A percentile compares a stretch with the other conserved stretches of the same genome.
Evolutionary conservation across 2,329 filamentous ascomycete genomes (phyloP).

Genomic region (Botrytis byssoidea): DNA sequence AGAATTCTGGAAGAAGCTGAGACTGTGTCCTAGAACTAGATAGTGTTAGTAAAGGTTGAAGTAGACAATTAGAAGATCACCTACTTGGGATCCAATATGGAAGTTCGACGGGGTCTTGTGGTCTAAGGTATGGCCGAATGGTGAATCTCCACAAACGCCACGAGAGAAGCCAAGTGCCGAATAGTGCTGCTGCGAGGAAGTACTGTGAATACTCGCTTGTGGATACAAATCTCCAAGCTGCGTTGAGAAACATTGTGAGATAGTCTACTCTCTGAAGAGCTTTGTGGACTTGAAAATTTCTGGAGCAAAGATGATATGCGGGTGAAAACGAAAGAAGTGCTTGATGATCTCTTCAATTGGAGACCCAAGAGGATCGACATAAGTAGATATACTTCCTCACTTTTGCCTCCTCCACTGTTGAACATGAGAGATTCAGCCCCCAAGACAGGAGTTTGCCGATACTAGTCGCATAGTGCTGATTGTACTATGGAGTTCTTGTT

Average conservation of each 20-base stretch:
- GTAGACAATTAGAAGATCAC: not conserved
- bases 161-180: conserved; percentile 1
- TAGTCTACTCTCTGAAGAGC: not conserved
- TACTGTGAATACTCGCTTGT: not conserved
- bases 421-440: not conserved
- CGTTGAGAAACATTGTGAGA: not conserved
- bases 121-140: conserved; percentile 9
- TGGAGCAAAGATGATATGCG: not conserved
- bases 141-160: conserved; percentile 20
- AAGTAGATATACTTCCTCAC: conserved; percentile 2
- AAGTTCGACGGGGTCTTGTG: conserved; percentile 14
- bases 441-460: not conserved
- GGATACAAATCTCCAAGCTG: conserved; percentile 2
- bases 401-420: not conserved
- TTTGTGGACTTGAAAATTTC: not conserved
- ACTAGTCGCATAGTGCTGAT: not conserved
- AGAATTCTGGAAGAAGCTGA: conserved; percentile 11
- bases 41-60: not conserved
- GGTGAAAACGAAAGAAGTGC: not conserved
- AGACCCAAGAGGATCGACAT: not conserved
- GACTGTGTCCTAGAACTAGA: not conserved
- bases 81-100: conserved; percentile 22
- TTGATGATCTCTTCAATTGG: not conserved
- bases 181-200: not conserved
- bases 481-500: not conserved